These are phyloP conservation scores for Stenogyne calaminthoides DNA, from an alignment of 305 asterid species.

Conservation along the genomic window DNA sequence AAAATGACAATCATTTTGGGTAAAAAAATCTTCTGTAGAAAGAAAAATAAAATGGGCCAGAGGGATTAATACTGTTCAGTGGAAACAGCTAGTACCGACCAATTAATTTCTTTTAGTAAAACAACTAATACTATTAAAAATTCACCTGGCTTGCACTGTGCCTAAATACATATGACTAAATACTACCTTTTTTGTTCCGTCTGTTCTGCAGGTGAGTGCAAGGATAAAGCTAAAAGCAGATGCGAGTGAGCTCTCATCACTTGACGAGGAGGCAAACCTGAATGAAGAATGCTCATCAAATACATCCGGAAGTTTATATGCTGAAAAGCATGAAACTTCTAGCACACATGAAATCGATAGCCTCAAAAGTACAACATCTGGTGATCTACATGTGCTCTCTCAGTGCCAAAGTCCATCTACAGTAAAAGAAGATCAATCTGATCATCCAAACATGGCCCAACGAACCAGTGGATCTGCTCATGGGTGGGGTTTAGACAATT, in stretches of 20 bases:
- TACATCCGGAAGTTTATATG: constrained; percentile 80
- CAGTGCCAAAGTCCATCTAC: constrained; percentile 47
- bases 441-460: constrained; percentile 46
- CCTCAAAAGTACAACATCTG: constrained; percentile 47
- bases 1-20: too few relatives aligned
- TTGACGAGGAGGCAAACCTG: constrained; percentile 61
- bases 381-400: constrained; percentile 44
- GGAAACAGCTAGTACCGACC: too few relatives aligned
- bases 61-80: too few relatives aligned
- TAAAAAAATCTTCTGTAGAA: too few relatives aligned
- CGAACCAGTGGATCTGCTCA: constrained; percentile 53
- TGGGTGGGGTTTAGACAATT: constrained; percentile 64
- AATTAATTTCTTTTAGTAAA: too few relatives aligned
- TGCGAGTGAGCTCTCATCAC: constrained; percentile 66
- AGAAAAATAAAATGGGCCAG: too few relatives aligned
- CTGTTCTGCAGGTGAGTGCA: constrained; percentile 54
- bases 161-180: background rate
- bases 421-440: constrained; percentile 55
- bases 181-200: constrained; percentile 14
- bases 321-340: constrained; percentile 72
- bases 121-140: too few relatives aligned
- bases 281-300: constrained; percentile 82
- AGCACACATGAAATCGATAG: constrained; percentile 54
- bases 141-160: too few relatives aligned
- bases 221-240: constrained; percentile 63